Conservation (phyloP, 495 filamentous ascomycete species). For the Jackrogersella minutella region DNA sequence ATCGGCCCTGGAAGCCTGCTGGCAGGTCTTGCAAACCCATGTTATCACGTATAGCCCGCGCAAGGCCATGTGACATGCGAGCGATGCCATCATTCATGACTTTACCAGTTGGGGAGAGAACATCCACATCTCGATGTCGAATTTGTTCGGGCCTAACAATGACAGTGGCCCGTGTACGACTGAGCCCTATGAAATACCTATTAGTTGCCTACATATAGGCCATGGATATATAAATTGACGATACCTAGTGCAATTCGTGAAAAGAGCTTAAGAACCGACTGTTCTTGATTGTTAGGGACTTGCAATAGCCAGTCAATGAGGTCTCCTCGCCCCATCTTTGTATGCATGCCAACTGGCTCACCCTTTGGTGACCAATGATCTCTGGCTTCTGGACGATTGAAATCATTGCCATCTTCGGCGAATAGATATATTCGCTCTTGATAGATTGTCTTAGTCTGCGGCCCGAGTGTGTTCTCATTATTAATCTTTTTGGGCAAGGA, state of each 20-base stretch:
- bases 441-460: conserved; percentile 46
- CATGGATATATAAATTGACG: neutral
- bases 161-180: conserved; percentile 51
- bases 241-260: conserved; percentile 56
- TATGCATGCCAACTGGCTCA: conserved; percentile 42
- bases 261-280: conserved; percentile 49
- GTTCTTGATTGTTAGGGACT: conserved; percentile 46
- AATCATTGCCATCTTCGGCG: conserved; percentile 52
- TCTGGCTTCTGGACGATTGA: conserved; percentile 24
- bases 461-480: conserved; percentile 45
- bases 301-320: conserved; percentile 57
- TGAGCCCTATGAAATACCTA: conserved; percentile 46
- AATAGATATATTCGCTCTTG: conserved; percentile 57
- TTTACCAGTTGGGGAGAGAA: conserved; percentile 46
- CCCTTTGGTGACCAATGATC: conserved; percentile 38
- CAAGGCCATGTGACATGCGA: conserved; percentile 71
- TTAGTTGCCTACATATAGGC: conserved; percentile 1
- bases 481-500: conserved; percentile 49
- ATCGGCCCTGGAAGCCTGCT: conserved; percentile 79
- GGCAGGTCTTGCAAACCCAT: conserved; percentile 70
- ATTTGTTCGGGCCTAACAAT: conserved; percentile 51
- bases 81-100: conserved; percentile 89
- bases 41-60: conserved; percentile 63
- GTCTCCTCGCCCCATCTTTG: conserved; percentile 36
- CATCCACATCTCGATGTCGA: conserved; percentile 41